Evolutionary conservation across 2,329 filamentous ascomycete genomes (phyloP).

Genomic region (Trichoderma sp.): DNA sequence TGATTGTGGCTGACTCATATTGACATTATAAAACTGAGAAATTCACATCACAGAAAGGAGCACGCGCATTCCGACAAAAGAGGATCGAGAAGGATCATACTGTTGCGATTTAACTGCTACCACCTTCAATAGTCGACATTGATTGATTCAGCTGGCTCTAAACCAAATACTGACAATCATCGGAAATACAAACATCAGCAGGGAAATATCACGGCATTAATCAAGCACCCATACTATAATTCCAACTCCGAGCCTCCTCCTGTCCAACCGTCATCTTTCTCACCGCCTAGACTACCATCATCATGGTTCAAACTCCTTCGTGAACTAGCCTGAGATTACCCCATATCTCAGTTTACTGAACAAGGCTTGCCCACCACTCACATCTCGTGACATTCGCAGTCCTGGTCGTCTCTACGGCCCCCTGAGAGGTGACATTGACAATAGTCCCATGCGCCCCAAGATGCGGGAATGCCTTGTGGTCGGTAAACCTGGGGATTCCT

Average conservation of each 20-base stretch:
- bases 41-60: no score
- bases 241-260: neutral
- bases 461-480: neutral
- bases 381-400: neutral
- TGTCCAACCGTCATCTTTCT: neutral
- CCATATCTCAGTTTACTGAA: neutral
- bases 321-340: neutral
- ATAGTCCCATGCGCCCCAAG: neutral
- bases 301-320: neutral
- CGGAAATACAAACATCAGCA: neutral
- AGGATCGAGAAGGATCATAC: neutral
- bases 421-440: neutral
- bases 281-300: neutral
- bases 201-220: neutral
- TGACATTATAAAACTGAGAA: neutral
- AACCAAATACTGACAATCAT: no score
- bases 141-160: no score
- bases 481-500: neutral
- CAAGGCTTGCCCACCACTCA: neutral
- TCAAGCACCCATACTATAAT: neutral
- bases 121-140: no score
- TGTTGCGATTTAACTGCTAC: neutral
- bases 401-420: neutral
- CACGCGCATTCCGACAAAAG: no score
- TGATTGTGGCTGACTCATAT: neutral